Evolutionary conservation across 768 basidiomycete genomes (phyloP).

Genomic region (Coprinopsis marcescibilis): DNA sequence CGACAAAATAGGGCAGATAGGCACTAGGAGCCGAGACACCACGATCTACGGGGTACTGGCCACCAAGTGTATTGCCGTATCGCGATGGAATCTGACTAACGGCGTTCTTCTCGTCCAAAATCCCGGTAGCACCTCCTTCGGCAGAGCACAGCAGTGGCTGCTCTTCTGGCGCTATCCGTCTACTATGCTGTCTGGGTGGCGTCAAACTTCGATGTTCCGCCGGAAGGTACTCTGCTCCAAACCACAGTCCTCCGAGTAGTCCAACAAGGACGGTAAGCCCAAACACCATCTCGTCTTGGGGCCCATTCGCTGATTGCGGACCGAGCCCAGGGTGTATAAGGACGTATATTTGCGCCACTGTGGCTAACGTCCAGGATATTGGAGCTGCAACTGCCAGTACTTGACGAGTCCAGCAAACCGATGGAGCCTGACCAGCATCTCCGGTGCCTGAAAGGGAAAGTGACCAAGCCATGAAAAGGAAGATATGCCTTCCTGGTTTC

Average conservation of each 20-base stretch:
- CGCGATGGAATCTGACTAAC: background rate
- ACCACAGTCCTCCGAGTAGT: background rate
- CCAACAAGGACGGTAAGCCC: background rate
- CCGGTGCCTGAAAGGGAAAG: no score
- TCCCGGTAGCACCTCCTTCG: background rate
- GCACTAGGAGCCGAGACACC: background rate
- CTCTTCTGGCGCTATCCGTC: background rate
- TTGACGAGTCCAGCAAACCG: no score
- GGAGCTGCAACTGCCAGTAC: no score
- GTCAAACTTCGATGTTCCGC: background rate
- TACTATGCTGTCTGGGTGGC: background rate
- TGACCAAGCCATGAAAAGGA: no score
- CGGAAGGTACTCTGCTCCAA: background rate
- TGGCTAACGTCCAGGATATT: no score
- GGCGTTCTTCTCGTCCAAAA: no score
- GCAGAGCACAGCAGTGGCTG: background rate
- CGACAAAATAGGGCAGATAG: background rate
- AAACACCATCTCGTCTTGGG: background rate
- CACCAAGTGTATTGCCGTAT: background rate
- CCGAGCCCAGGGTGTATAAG: no score
- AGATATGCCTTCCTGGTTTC: no score
- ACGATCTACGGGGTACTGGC: background rate
- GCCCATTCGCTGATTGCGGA: background rate
- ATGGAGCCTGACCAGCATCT: no score
- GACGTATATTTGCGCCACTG: no score